Evolutionary conservation across 2,329 filamentous ascomycete genomes (phyloP), one percentile per base, ranked within the genome.

Genomic region (Aspergillus tanneri): DNA sequence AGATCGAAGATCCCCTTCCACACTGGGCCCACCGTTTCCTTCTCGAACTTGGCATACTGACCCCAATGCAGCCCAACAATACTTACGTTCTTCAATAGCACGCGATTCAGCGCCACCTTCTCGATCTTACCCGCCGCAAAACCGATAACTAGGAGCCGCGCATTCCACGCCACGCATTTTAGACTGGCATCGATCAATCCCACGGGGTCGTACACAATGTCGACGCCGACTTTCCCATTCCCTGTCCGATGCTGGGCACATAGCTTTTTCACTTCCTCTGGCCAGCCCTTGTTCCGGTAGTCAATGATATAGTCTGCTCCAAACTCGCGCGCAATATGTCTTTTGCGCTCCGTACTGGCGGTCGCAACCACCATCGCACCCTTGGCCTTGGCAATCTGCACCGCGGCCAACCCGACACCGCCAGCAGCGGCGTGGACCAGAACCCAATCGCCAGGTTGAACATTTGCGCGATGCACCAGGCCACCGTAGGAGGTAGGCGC

Each of bases 121-220:
- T 97, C 92, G 58, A 96, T 96, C 42, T 77, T 78, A 0, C 89
- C 89, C 0, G 85, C 88, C 0, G 91, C 90, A 65, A 96, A 97
- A 0, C 92, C 92, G 57, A 97, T 85, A 4, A 97, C 83, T 35
- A 96, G 73, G 46, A 97, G 79, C 10, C 91, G 81, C 1, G 88
- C 92, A 68, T 96, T 96, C 91, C 90, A 97, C 3, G 90, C 87
- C 3, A 87, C 88, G 73, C 92, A 96, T 72, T 95, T 96, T 58
- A 91, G 88, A 58, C 85, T 90, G 65, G 84, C 80, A 57, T 95
- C 90, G 41, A 96, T 88, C 66, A 96, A 74, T 1, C 92, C 92
- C 1, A 97, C 92, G 10, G 92, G 90, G 68, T 97, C 92, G 73
- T 90, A 97, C 18, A 97, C 91, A 43, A 97, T 89, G 70, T 97